These are phyloP conservation scores for Trametes polyzona DNA, from an alignment of 1,284 basidiomycete species.

Conservation along the genomic window DNA sequence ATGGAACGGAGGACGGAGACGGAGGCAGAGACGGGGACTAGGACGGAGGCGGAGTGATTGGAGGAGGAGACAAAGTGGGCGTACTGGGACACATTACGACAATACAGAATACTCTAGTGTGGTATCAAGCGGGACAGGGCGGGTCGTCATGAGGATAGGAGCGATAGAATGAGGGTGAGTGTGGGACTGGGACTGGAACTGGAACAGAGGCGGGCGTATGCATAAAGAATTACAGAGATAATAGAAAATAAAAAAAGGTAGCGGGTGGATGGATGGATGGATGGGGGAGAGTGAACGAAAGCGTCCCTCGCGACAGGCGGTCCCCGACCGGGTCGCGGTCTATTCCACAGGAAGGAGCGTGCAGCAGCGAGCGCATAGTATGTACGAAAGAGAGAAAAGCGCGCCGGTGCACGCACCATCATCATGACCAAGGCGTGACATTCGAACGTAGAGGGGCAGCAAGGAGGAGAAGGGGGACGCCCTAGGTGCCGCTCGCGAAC, in stretches of 20 bases:
- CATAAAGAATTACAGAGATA: conserved; percentile 11
- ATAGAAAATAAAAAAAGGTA: conserved; percentile 15
- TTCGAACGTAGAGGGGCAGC: neutral
- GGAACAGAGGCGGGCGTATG: neutral
- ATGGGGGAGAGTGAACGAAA: conserved; percentile 1
- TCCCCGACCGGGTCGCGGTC: conserved; percentile 21
- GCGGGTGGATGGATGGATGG: neutral
- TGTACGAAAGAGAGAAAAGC: conserved; percentile 7
- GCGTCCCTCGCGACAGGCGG: conserved; percentile 16
- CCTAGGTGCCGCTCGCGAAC: conserved; percentile 56
- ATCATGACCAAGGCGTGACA: neutral
- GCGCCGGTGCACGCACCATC: conserved; percentile 2
- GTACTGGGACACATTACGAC: conserved; percentile 4
- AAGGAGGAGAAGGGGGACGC: neutral
- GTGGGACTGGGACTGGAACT: neutral
- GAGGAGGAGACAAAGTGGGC: neutral
- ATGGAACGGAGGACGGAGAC: no score
- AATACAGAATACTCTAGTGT: conserved; percentile 2
- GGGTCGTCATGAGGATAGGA: neutral
- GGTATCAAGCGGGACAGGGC: neutral
- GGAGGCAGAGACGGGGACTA: no score
- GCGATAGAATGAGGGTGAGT: neutral
- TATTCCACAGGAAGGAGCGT: conserved; percentile 15
- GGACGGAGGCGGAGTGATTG: no score
- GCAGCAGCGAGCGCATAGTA: conserved; percentile 6